Evolutionary conservation across 495 filamentous ascomycete species (phyloP), one percentile per base, ranked within the genome.

Genomic region (Acidiella bohemica): DNA sequence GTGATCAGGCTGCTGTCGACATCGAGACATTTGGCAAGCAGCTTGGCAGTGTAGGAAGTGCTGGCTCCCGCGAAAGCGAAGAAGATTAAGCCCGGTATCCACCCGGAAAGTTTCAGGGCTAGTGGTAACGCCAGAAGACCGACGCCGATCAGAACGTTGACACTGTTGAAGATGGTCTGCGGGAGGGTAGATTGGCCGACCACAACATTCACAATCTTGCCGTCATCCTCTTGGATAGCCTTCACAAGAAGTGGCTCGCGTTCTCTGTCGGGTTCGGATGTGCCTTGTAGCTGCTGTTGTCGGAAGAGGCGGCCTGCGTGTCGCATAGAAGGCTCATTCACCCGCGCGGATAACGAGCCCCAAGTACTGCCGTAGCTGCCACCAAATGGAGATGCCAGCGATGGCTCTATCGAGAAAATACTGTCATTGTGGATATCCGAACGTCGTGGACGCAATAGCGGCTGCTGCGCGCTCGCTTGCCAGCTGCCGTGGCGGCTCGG

Each of bases 161-260:
- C 85, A 12, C 84, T 90, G 57, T 97, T 97, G 63, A 97, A 93
- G 44, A 95, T 69, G 0, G 90, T 96, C 63, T 97, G 90, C 2
- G 88, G 86, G 21, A 95, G 63, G 2, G 90, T 97, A 8, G 83
- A 92, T 65, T 88, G 85, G 25, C 90, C 90, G 42, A 90, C 73
- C 5, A 96, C 75, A 19, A 87, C 69, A 53, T 81, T 68, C 20
- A 92, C 74, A 13, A 85, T 66, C 42, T 80, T 83, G 18, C 90
- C 90, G 56, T 93, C 86, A 53, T 90, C 82, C 42, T 71, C 68
- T 57, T 92, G 78, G 5, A 93, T 72, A 54, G 84, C 76, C 59
- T 84, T 92, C 31, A 95, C 76, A 17, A 95, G 57, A 34, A 97
- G 66, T 1, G 84, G 84, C 49, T 81, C 76, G 25, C 78, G 64